A percentile compares a stretch with the other conserved stretches of the same genome.
phyloP scores from a whole-genome alignment of 2,329 filamentous ascomycete species.

The Lachnellula occidentalis region DNA sequence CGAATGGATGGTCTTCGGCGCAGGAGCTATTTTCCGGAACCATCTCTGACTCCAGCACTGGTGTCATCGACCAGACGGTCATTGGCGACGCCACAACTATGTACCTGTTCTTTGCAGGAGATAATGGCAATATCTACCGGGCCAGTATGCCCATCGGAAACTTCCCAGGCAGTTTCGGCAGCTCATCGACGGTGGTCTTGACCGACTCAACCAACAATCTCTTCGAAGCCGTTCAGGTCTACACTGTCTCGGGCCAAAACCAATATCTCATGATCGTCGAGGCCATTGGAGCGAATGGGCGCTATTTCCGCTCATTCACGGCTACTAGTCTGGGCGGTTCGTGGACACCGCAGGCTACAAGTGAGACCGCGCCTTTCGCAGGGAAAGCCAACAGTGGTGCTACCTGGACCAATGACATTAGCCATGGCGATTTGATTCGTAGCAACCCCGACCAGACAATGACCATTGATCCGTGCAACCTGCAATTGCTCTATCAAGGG shows the following conservation, averaged over 20 bases:
- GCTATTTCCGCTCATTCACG: constrained; percentile 64
- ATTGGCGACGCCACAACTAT: constrained; percentile 57
- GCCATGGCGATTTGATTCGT: constrained; percentile 58
- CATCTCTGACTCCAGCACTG: constrained; percentile 46
- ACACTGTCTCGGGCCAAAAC: constrained; percentile 49
- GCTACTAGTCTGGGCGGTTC: constrained; percentile 48
- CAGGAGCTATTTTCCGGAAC: constrained; percentile 52
- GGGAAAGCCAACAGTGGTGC: constrained; percentile 61
- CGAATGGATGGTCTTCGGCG: constrained; percentile 49
- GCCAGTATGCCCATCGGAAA: constrained; percentile 55
- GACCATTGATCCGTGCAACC: constrained; percentile 57
- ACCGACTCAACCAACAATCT: constrained; percentile 50
- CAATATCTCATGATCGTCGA: constrained; percentile 66
- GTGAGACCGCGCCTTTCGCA: constrained; percentile 56
- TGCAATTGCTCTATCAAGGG: constrained; percentile 62
- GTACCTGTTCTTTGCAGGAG: constrained; percentile 64
- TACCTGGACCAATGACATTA: constrained; percentile 62
- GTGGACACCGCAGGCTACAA: constrained; percentile 54
- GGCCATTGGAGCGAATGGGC: constrained; percentile 48
- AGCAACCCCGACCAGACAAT: constrained; percentile 55
- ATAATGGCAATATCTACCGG: constrained; percentile 63
- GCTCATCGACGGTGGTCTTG: constrained; percentile 43
- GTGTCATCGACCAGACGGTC: constrained; percentile 57
- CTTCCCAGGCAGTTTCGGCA: constrained; percentile 57
- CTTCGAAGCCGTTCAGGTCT: constrained; percentile 64